Conservation (phyloP, 306 rosid species). For the Vicia villosa region DNA sequence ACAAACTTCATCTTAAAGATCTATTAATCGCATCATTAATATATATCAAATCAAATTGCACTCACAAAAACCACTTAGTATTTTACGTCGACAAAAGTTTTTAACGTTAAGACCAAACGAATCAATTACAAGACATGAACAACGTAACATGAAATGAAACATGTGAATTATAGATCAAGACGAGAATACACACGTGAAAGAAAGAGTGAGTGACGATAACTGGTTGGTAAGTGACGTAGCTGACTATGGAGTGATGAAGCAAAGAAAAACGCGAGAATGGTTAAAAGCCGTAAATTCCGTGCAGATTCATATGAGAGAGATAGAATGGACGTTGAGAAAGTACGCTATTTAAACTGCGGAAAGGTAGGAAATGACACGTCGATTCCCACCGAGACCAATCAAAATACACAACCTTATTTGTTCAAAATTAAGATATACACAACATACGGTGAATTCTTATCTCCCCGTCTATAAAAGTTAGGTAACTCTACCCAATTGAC, state of each 20-base stretch:
- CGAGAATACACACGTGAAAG: neutral
- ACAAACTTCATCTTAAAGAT: constrained; percentile 8
- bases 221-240: neutral
- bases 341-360: neutral
- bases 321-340: neutral
- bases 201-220: neutral
- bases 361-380: neutral
- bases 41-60: too few relatives aligned
- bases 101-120: too few relatives aligned
- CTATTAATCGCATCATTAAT: too few relatives aligned
- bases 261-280: neutral
- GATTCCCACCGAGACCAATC: too few relatives aligned
- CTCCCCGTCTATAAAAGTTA: too few relatives aligned
- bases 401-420: too few relatives aligned
- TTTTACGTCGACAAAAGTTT: too few relatives aligned
- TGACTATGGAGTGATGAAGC: neutral
- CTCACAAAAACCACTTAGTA: too few relatives aligned
- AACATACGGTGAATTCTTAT: too few relatives aligned
- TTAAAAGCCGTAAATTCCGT: neutral
- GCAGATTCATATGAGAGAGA: neutral
- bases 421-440: too few relatives aligned
- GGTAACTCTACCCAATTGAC: too few relatives aligned
- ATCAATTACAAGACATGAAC: neutral
- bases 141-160: neutral
- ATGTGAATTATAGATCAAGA: neutral